Percentiles rank a stretch among this genome's conserved stretches.
These are phyloP conservation scores for Annulohypoxylon truncatum DNA, from an alignment of 2,329 filamentous ascomycete species.

Conservation along the genomic window DNA sequence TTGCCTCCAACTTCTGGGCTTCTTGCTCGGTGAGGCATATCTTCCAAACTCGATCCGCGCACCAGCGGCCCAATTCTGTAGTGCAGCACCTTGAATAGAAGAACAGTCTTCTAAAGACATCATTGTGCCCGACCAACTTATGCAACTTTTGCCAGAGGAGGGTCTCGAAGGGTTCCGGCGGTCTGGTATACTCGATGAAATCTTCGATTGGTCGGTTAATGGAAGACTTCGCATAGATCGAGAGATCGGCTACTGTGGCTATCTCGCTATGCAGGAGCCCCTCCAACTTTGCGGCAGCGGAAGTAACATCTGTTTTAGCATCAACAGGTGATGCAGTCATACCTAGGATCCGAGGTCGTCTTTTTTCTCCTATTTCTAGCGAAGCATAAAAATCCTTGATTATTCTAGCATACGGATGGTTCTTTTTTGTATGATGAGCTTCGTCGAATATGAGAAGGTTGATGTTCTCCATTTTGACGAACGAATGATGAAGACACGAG, in stretches of 20 bases:
- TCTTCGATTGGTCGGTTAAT: slow-evolving; percentile 70
- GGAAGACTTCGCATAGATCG: slow-evolving; percentile 65
- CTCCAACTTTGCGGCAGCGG: slow-evolving; percentile 80
- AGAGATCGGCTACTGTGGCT: slow-evolving; percentile 72
- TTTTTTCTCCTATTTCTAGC: slow-evolving; percentile 55
- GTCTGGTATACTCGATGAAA: slow-evolving; percentile 63
- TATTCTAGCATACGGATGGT: slow-evolving; percentile 89
- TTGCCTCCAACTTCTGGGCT: slow-evolving; percentile 68
- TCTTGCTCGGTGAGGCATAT: slow-evolving; percentile 74
- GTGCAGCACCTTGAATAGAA: slow-evolving; percentile 68
- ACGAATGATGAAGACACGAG: slow-evolving; percentile 81
- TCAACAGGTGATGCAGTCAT: slow-evolving; percentile 98
- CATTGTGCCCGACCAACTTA: slow-evolving; percentile 54
- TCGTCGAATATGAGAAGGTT: slow-evolving; percentile 96
- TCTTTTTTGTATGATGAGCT: slow-evolving; percentile 94
- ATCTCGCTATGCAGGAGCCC: slow-evolving; percentile 83
- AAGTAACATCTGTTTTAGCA: slow-evolving; percentile 76
- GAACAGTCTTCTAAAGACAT: slow-evolving; percentile 67
- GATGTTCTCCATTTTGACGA: slow-evolving; percentile 82
- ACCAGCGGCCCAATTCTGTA: slow-evolving; percentile 82
- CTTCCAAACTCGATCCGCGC: slow-evolving; percentile 83
- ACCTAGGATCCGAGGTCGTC: slow-evolving; percentile 83
- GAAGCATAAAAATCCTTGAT: slow-evolving; percentile 85
- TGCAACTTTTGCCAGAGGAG: slow-evolving; percentile 70
- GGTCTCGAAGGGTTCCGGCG: slow-evolving; percentile 69